A percentile compares a stretch with the other conserved stretches of the same genome.
Conservation (phyloP, 73 alveolate species). For the Paramecium tetraurelia region DNA sequence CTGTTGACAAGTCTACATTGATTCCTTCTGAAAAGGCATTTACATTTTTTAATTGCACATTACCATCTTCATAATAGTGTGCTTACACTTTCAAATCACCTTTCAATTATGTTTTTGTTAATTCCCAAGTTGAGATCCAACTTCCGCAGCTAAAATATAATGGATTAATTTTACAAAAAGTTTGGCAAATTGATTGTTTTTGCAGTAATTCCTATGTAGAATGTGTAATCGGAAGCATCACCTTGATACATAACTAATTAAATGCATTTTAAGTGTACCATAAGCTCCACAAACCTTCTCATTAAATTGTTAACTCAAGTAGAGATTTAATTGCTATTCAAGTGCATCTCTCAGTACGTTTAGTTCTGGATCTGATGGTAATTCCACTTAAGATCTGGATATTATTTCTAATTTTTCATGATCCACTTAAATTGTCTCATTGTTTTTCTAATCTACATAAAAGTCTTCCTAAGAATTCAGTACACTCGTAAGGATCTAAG, state of each 20-base stretch:
- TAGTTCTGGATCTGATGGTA: neutral
- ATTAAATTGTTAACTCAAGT: neutral
- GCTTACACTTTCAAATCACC: neutral
- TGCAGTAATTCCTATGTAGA: constrained; percentile 33
- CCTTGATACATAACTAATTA: constrained; percentile 8
- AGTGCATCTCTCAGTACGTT: neutral
- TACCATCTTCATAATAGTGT: constrained; percentile 50
- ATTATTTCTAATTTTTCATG: constrained; percentile 26
- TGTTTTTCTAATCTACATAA: constrained; percentile 42
- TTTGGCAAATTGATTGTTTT: constrained; percentile 26
- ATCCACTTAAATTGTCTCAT: constrained; percentile 5
- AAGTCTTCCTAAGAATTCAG: constrained; percentile 31
- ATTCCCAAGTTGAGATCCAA: constrained; percentile 47
- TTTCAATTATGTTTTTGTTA: neutral
- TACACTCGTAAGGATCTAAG: neutral
- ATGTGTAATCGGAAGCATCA: neutral
- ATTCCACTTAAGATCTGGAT: neutral
- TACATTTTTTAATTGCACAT: constrained; percentile 10
- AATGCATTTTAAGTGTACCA: neutral
- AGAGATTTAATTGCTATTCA: neutral
- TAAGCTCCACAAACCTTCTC: constrained; percentile 35
- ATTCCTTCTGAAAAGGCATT: neutral
- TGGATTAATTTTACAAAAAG: neutral
- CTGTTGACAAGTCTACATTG: neutral
- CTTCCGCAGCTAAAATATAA: constrained; percentile 9